A percentile compares a stretch with the other conserved stretches of the same genome.
Evolutionary conservation across 2,329 filamentous ascomycete genomes (phyloP).

Genomic region (Sporothrix humicola): DNA sequence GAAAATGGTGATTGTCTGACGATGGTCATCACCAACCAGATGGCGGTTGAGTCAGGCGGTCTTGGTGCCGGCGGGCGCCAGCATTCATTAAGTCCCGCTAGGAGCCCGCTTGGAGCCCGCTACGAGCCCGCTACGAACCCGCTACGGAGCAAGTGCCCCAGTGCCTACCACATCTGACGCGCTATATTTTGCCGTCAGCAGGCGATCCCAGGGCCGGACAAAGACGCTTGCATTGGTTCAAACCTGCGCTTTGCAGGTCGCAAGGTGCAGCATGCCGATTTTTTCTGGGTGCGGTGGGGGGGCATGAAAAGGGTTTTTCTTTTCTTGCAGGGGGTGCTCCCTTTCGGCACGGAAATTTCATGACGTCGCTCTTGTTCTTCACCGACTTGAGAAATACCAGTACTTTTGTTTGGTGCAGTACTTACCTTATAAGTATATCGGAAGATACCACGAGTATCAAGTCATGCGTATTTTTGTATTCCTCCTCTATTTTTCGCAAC

Average conservation of each 20-base stretch:
- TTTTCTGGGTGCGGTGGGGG: conserved; percentile 8
- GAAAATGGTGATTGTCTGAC: not conserved
- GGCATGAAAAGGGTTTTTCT: not conserved
- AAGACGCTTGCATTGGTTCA: conserved; percentile 4
- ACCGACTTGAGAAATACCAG: not conserved
- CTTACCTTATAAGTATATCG: too few relatives aligned
- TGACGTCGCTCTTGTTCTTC: conserved; percentile 14
- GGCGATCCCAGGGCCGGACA: conserved; percentile 8
- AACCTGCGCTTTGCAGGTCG: not conserved
- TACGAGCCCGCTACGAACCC: not conserved
- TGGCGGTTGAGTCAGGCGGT: conserved; percentile 1
- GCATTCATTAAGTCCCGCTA: not conserved
- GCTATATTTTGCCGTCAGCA: conserved; percentile 26
- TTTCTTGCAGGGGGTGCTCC: not conserved
- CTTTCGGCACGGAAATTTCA: conserved; percentile 15
- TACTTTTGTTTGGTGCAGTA: not conserved
- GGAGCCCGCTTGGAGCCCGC: too few relatives aligned
- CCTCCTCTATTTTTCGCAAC: too few relatives aligned
- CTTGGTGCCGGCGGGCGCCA: conserved; percentile 11
- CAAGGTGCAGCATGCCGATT: not conserved
- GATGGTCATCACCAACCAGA: too few relatives aligned
- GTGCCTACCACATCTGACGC: not conserved
- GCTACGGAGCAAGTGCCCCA: not conserved
- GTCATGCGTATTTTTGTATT: too few relatives aligned
- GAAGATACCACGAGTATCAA: too few relatives aligned